Evolutionary conservation across 208 protist species (phyloP).

Genomic region (Trypanosomatidae sp.): DNA sequence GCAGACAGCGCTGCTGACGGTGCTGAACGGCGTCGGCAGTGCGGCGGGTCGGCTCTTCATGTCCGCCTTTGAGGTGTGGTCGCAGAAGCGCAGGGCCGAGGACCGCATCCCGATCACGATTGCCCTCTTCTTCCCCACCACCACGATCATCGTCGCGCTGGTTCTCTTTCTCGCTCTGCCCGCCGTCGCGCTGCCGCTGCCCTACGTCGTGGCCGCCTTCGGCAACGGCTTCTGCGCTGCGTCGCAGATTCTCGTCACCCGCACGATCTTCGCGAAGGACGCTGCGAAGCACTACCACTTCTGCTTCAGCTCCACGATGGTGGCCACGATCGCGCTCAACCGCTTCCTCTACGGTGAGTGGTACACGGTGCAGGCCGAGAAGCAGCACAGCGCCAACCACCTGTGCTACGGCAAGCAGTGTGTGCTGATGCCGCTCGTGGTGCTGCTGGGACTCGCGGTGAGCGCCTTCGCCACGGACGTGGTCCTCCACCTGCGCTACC

Average conservation of each 20-base stretch:
- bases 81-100: constrained; percentile 46
- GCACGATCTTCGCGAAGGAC: constrained; percentile 73
- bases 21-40: constrained; percentile 61
- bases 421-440: constrained; percentile 48
- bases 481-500: constrained; percentile 52
- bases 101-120: constrained; percentile 67
- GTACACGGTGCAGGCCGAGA: constrained; percentile 47
- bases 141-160: constrained; percentile 44
- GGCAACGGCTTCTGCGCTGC: constrained; percentile 70
- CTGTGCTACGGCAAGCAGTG: constrained; percentile 37
- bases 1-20: constrained; percentile 53
- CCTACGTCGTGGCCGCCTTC: constrained; percentile 44
- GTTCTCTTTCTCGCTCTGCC: constrained; percentile 51
- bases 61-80: constrained; percentile 52
- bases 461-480: constrained; percentile 34
- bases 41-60: constrained; percentile 58
- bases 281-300: constrained; percentile 78
- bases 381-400: constrained; percentile 21
- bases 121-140: constrained; percentile 56
- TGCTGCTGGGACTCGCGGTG: constrained; percentile 46
- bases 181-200: constrained; percentile 30
- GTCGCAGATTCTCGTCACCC: constrained; percentile 45
- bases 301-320: constrained; percentile 30
- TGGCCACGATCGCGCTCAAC: constrained; percentile 56
- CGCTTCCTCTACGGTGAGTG: constrained; percentile 73